Percentiles rank a stretch among this genome's conserved stretches.
Conservation (phyloP, 371 early-diverging fungal species). For the Rhizopus microsporus region DNA sequence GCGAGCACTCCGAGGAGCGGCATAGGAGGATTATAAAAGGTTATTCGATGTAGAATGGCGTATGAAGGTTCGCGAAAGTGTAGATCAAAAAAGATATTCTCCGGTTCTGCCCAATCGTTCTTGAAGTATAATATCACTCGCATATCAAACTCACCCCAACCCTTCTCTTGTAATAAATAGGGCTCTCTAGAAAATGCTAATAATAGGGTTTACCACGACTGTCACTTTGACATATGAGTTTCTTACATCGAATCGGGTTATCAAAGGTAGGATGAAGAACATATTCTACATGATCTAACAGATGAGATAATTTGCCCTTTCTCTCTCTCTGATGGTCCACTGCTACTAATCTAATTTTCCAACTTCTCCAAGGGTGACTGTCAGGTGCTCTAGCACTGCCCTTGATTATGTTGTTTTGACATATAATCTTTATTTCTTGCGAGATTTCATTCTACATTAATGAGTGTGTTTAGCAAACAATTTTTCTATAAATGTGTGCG, state of each 20-base stretch:
- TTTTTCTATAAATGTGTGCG: too few relatives aligned
- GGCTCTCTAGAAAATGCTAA: constrained; percentile 65
- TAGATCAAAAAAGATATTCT: constrained; percentile 62
- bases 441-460: constrained; percentile 14
- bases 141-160: constrained; percentile 79
- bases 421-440: constrained; percentile 46
- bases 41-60: constrained; percentile 48
- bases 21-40: constrained; percentile 29
- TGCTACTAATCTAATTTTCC: constrained; percentile 60
- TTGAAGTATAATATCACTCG: constrained; percentile 58
- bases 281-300: constrained; percentile 72
- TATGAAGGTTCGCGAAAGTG: constrained; percentile 61
- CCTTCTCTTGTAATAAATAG: constrained; percentile 62
- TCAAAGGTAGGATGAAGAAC: constrained; percentile 76
- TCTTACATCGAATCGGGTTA: constrained; percentile 61
- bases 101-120: constrained; percentile 47
- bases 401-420: constrained; percentile 44
- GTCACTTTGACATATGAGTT: background rate
- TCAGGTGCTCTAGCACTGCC: constrained; percentile 37
- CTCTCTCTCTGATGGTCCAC: constrained; percentile 51
- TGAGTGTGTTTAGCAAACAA: too few relatives aligned
- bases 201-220: background rate
- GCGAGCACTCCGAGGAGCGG: constrained; percentile 4
- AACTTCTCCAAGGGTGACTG: constrained; percentile 60
- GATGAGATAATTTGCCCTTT: constrained; percentile 47